phyloP scores from a whole-genome alignment of 352 stramenopile genomes.

The Pelagophyceae sp. region DNA sequence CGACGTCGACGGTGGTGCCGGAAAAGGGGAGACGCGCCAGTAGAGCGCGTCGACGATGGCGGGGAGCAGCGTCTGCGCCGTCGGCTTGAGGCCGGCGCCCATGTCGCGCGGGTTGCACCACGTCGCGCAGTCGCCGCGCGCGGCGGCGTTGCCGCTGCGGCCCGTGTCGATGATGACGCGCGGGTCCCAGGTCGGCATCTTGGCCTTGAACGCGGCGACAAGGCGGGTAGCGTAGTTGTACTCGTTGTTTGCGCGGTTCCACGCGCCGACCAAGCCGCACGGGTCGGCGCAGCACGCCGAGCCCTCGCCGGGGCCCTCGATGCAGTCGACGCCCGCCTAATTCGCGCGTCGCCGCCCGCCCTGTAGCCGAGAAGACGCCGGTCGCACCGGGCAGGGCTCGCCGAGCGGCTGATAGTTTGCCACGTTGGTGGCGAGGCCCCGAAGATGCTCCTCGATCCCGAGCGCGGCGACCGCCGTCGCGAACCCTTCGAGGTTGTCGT shows the following conservation, averaged over 20 bases:
- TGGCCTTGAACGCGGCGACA: too few species aligned
- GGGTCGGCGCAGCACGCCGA: background rate
- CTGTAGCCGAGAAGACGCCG: too few species aligned
- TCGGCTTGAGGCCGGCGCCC: background rate
- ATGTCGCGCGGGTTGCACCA: background rate
- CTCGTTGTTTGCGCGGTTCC: too few species aligned
- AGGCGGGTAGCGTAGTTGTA: too few species aligned
- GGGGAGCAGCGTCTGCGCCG: background rate
- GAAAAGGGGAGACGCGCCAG: too few species aligned
- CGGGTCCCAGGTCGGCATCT: background rate
- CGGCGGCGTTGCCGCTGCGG: background rate
- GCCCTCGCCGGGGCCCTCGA: background rate
- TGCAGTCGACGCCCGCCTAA: too few species aligned
- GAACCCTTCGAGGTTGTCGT: background rate
- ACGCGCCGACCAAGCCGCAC: too few species aligned
- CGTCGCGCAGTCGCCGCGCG: background rate
- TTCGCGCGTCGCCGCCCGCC: too few species aligned
- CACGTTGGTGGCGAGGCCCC: background rate
- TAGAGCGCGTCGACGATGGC: background rate
- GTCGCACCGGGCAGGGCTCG: background rate
- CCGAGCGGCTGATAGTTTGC: too few species aligned
- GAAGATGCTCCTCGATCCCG: slow-evolving; percentile 1
- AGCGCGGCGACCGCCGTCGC: background rate
- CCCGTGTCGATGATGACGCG: background rate
- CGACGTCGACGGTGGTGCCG: too few species aligned